phyloP scores from a whole-genome alignment of 805 yeast species.

The Spathaspora hagerdaliae region DNA sequence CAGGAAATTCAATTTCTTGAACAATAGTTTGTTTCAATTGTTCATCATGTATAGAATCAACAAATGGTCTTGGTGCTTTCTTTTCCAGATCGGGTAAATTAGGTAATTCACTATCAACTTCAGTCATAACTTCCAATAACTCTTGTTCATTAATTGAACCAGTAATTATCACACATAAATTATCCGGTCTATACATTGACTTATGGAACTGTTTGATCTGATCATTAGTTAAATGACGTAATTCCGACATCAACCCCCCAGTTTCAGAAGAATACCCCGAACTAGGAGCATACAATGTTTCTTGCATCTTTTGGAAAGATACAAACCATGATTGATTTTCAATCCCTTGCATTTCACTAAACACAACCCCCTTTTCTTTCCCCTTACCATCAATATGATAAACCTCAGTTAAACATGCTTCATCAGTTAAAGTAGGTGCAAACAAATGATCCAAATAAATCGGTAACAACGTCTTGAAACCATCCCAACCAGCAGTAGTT shows the following conservation, averaged over 20 bases:
- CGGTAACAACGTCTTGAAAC: conserved; percentile 79
- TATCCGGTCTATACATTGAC: conserved; percentile 72
- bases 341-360: conserved; percentile 93
- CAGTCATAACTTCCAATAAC: conserved; percentile 52
- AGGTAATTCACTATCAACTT: conserved; percentile 59
- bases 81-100: conserved; percentile 30
- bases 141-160: conserved; percentile 82
- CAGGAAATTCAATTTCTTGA: conserved; percentile 74
- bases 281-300: conserved; percentile 46
- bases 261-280: conserved; percentile 93
- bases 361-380: conserved; percentile 93
- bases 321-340: conserved; percentile 75
- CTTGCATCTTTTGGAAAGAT: conserved; percentile 55
- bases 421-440: conserved; percentile 82
- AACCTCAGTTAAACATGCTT: conserved; percentile 90
- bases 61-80: conserved; percentile 82
- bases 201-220: conserved; percentile 75
- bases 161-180: conserved; percentile 75
- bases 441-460: conserved; percentile 85
- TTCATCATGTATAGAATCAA: conserved; percentile 55
- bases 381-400: conserved; percentile 90
- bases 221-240: conserved; percentile 68
- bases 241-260: conserved; percentile 80
- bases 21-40: conserved; percentile 37
- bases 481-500: conserved; percentile 94